phyloP scores from a whole-genome alignment of 768 basidiomycete genomes.

The Megacollybia marginata region DNA sequence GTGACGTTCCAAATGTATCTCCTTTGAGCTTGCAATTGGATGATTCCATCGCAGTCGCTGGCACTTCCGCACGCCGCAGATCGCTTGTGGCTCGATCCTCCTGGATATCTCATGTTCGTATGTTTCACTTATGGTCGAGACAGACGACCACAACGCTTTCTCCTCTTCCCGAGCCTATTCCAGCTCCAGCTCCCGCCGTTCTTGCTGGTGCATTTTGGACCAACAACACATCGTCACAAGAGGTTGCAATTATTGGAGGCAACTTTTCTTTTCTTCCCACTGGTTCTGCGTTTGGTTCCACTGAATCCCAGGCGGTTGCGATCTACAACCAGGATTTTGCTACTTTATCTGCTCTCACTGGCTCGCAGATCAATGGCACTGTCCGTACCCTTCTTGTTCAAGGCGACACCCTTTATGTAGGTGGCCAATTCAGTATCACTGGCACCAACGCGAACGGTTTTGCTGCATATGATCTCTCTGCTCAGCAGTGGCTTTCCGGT shows the following conservation, averaged over 20 bases:
- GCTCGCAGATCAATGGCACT: constrained; percentile 62
- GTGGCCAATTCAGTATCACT: constrained; percentile 71
- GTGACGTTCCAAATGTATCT: constrained; percentile 47
- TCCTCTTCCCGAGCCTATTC: constrained; percentile 47
- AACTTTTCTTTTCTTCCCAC: constrained; percentile 65
- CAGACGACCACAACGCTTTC: constrained; percentile 40
- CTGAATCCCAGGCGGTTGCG: constrained; percentile 48
- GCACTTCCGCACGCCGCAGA: constrained; percentile 28
- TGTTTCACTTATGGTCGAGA: constrained; percentile 35
- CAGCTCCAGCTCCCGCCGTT: constrained; percentile 70
- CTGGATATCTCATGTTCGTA: constrained; percentile 44
- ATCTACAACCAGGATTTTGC: constrained; percentile 57
- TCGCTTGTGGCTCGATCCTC: constrained; percentile 18
- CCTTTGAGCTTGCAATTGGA: constrained; percentile 57
- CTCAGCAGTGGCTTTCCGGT: constrained; percentile 52
- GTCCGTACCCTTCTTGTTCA: constrained; percentile 74
- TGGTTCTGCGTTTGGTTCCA: constrained; percentile 22
- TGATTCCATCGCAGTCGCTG: constrained; percentile 22
- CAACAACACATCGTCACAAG: constrained; percentile 56
- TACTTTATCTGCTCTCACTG: constrained; percentile 46
- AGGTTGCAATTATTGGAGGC: constrained; percentile 79
- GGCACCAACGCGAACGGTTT: constrained; percentile 59
- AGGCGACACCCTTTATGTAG: constrained; percentile 66
- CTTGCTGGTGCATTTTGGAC: constrained; percentile 87
- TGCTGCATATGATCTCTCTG: constrained; percentile 70